Evolutionary conservation across 2,329 filamentous ascomycete genomes (phyloP), one percentile per base, ranked within the genome.

Genomic region (Fusarium nelsonii): DNA sequence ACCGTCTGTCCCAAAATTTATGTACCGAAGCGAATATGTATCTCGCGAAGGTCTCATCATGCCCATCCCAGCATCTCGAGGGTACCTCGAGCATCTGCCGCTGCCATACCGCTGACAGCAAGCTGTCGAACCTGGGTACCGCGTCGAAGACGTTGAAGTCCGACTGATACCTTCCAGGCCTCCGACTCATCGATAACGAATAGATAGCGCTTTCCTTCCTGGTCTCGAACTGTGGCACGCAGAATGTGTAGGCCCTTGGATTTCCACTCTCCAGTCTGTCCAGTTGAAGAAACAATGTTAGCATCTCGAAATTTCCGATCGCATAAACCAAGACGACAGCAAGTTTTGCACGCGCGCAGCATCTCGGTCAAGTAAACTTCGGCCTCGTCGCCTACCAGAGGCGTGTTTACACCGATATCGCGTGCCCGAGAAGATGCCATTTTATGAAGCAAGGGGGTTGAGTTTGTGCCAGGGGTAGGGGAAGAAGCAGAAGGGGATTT

Each of bases 111-210:
- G 58, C 85, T 83, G 33, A 91, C 84, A 7, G 86, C 87, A 45
- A 91, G 80, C 59, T 87, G 84, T 54, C 87, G 82, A 33, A 85
- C 86, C 76, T 90, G 88, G 4, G 85, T 85, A 7, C 89, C 89
- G 55, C 84, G 84, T 53, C 88, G 81, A 71, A 92, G 78, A 44
- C 86, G 83, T 76, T 90, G 87, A 70, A 92, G 75, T 3, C 87
- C 89, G 36, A 86, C 81, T 2, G 87, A 83, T 26, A 92, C 81
- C 83, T 92, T 92, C 90, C 90, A 91, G 30, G 84, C 85, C 76
- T 92, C 89, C 64, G 88, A 84, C 74, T 91, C 88, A 40, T 84
- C 82, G 34, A 91, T 79, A 11, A 91, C 84, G 74, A 91, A 91
- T 36, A 91, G 77, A 73, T 87, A 91, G 36, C 88, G 84, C 79